Evolutionary conservation across 2,329 filamentous ascomycete genomes (phyloP), one percentile per base, ranked within the genome.

Genomic region (Nemania sp.): DNA sequence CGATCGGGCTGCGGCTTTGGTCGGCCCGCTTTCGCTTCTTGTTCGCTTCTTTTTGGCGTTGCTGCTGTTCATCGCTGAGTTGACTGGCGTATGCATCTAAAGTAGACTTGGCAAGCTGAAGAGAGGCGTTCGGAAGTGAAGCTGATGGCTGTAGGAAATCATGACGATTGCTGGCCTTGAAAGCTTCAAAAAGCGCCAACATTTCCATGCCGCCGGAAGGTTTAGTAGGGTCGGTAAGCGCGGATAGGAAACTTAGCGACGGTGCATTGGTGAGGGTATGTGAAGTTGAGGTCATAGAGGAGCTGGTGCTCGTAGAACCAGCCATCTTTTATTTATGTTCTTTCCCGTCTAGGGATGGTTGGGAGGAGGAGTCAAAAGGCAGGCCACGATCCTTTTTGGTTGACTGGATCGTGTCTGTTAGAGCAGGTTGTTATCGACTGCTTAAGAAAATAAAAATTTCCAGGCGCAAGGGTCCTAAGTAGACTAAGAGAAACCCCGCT

Each of bases 61-160:
- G 83, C 67, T 88, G 85, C 79, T 97, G 94, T 73, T 90, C 87
- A 70, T 93, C 88, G 73, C 90, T 90, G 35, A 97, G 85, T 63
- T 89, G 89, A 1, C 86, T 85, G 1, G 94, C 94, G 70, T 97
- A 89, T 3, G 88, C 87, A 76, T 97, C 93, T 7, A 98, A 84
- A 4, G 91, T 92, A 47, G 88, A 84, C 81, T 97, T 97, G n/a
- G 92, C 90, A 59, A 93, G 87, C 65, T 89, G 86, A 24, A 96
- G 83, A 20, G 93, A 90, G 2, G 91, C 89, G 35, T 87, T 86
- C 53, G 93, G 88, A 35, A 97, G 84, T 24, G 87, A 81, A 7
- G 86, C 75, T 2, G 88, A 84, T 4, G 95, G 94, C 71, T 91
- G 90, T n/a, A 98, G 84, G 77, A 97, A 97, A 27, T 81, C 79